These are phyloP conservation scores for Verticillium isaacii DNA, from an alignment of 2,329 filamentous ascomycete species.

Conservation along the genomic window DNA sequence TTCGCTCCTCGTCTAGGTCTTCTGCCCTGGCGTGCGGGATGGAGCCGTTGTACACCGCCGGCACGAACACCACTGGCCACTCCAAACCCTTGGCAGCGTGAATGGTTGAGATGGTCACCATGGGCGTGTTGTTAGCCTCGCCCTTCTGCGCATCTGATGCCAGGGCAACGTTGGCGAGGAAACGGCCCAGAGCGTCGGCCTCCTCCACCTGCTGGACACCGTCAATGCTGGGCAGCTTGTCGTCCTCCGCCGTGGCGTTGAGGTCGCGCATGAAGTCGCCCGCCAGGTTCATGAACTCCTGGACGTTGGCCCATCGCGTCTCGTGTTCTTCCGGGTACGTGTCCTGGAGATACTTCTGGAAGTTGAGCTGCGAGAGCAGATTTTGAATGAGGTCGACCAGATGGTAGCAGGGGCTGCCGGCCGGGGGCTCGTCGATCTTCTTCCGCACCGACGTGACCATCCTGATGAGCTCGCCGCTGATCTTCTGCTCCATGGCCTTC, in stretches of 20 bases:
- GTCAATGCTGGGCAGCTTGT: slow-evolving; percentile 62
- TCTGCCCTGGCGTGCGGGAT: slow-evolving; percentile 87
- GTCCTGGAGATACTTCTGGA: slow-evolving; percentile 68
- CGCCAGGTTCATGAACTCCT: slow-evolving; percentile 80
- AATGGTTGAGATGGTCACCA: slow-evolving; percentile 91
- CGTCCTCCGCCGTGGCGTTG: slow-evolving; percentile 37
- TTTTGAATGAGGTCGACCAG: slow-evolving; percentile 47
- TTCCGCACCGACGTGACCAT: slow-evolving; percentile 27
- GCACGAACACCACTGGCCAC: slow-evolving; percentile 94
- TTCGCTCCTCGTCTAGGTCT: slow-evolving; percentile 80
- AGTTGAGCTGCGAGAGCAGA: slow-evolving; percentile 60
- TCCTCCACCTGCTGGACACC: slow-evolving; percentile 66
- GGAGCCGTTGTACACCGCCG: slow-evolving; percentile 81
- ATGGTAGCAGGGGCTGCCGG: slow-evolving; percentile 23
- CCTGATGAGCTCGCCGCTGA: slow-evolving; percentile 45
- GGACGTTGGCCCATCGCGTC: slow-evolving; percentile 79
- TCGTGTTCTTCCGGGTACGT: slow-evolving; percentile 72
- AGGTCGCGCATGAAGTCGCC: slow-evolving; percentile 58
- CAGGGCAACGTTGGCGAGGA: slow-evolving; percentile 87
- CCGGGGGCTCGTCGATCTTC: slow-evolving; percentile 21
- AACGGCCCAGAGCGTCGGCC: slow-evolving; percentile 61
- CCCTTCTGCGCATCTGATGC: slow-evolving; percentile 71
- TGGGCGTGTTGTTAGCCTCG: slow-evolving; percentile 50
- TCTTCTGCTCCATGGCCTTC: slow-evolving; percentile 46
- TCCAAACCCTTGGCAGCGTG: slow-evolving; percentile 94